Percentiles rank a stretch among this genome's conserved stretches.
phyloP scores from a whole-genome alignment of 2,329 filamentous ascomycete genomes.

The Talaromyces sp. region DNA sequence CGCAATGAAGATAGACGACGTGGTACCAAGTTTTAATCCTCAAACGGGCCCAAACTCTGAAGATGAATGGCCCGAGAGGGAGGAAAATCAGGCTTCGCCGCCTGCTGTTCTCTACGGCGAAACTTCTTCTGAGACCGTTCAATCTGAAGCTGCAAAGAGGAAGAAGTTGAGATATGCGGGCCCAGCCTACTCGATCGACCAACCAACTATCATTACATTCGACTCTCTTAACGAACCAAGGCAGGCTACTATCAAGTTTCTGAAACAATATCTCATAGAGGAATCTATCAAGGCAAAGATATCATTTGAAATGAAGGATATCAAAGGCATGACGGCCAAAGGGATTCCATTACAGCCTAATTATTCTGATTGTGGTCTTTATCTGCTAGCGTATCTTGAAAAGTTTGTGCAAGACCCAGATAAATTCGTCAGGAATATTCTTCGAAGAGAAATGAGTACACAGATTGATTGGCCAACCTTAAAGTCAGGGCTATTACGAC shows the following conservation, averaged over 20 bases:
- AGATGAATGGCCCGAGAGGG: conserved; percentile 32
- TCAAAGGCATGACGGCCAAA: conserved; percentile 66
- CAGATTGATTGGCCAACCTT: conserved; percentile 54
- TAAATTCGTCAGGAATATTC: conserved; percentile 62
- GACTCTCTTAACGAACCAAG: conserved; percentile 75
- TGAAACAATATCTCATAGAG: conserved; percentile 73
- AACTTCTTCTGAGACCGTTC: conserved; percentile 17
- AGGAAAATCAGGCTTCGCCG: conserved; percentile 26
- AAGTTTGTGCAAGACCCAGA: conserved; percentile 76
- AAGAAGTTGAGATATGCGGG: conserved; percentile 30
- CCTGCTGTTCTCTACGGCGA: conserved; percentile 21
- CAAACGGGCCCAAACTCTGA: conserved; percentile 15
- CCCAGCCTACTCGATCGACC: conserved; percentile 44
- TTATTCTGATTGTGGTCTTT: conserved; percentile 85
- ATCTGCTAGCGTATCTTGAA: conserved; percentile 77
- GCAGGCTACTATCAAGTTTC: conserved; percentile 59
- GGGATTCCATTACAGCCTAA: conserved; percentile 78
- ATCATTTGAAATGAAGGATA: conserved; percentile 44
- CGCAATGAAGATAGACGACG: conserved; percentile 31
- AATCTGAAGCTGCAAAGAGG: conserved; percentile 20
- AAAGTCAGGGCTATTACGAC: conserved; percentile 58
- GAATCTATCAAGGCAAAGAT: conserved; percentile 67
- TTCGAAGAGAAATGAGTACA: conserved; percentile 62
- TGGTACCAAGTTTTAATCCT: conserved; percentile 3
- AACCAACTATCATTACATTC: conserved; percentile 75